Conservation (phyloP, 1,284 basidiomycete species). For the Neotropicomus parvogracilis region DNA sequence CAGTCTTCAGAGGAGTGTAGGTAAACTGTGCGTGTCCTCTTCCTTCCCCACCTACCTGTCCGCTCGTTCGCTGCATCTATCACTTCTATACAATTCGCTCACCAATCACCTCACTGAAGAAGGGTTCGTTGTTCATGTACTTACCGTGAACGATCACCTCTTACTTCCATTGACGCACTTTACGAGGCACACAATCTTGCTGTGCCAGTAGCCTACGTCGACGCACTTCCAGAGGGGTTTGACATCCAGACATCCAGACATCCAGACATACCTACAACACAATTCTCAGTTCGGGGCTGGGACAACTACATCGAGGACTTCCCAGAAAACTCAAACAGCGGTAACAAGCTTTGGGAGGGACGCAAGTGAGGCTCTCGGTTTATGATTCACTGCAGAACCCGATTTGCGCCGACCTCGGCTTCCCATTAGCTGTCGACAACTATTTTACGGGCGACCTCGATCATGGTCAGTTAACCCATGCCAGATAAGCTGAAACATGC, state of each 20-base stretch:
- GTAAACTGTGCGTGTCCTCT: too few relatives aligned
- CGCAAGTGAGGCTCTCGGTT: constrained; percentile 27
- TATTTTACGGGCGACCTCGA: not conserved
- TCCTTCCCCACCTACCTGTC: too few relatives aligned
- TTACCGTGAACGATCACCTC: constrained; percentile 36
- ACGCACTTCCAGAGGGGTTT: constrained; percentile 30
- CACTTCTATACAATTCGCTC: too few relatives aligned
- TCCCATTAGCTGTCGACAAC: too few relatives aligned
- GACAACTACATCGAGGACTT: constrained; percentile 29
- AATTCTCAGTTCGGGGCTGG: constrained; percentile 25
- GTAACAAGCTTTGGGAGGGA: constrained; percentile 29
- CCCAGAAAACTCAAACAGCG: constrained; percentile 24
- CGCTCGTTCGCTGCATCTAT: too few relatives aligned
- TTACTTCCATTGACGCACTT: constrained; percentile 21
- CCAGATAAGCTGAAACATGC: not conserved
- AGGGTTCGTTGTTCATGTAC: too few relatives aligned
- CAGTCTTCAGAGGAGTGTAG: too few relatives aligned
- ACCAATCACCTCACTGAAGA: too few relatives aligned
- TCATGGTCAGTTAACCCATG: too few relatives aligned
- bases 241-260: constrained; percentile 29
- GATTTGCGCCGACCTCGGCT: too few relatives aligned
- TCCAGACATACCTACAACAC: constrained; percentile 30
- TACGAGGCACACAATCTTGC: constrained; percentile 24
- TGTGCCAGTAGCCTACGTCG: constrained; percentile 22
- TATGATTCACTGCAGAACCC: constrained; percentile 11